A percentile compares a stretch with the other conserved stretches of the same genome.
Evolutionary conservation across 495 filamentous ascomycete species (phyloP).

Genomic region (Bacidia rubella): DNA sequence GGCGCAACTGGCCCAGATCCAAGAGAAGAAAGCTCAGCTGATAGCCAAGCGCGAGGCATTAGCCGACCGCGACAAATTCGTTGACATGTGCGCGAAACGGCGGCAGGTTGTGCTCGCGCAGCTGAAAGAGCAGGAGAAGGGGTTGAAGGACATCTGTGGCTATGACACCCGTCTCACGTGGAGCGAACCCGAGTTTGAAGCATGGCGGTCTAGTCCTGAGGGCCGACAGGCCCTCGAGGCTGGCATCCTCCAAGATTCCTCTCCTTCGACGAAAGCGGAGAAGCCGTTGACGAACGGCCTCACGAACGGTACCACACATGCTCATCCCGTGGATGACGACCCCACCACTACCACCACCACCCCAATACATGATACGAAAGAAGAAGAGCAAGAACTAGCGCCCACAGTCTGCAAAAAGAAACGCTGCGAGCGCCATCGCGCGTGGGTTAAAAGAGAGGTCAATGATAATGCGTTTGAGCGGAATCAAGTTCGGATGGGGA

Average conservation of each 20-base stretch:
- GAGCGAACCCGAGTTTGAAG: conserved; percentile 48
- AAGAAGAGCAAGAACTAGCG: conserved; percentile 24
- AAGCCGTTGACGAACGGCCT: conserved; percentile 3
- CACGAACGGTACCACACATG: not conserved
- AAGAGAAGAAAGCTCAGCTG: conserved; percentile 26
- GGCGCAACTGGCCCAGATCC: conserved; percentile 61
- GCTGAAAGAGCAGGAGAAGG: conserved; percentile 32
- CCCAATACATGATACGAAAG: conserved; percentile 21
- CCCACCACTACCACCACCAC: conserved; percentile 17
- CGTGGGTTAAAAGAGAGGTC: conserved; percentile 39
- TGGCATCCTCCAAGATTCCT: conserved; percentile 26
- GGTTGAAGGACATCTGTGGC: conserved; percentile 48
- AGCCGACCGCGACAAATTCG: conserved; percentile 29
- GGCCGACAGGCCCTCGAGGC: conserved; percentile 31
- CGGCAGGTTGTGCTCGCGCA: conserved; percentile 32
- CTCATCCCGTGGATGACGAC: not conserved
- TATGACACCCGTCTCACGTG: conserved; percentile 48
- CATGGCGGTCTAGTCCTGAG: conserved; percentile 32
- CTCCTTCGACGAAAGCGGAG: not conserved
- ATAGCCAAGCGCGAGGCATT: conserved; percentile 32
- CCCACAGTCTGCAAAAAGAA: conserved; percentile 40
- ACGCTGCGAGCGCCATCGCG: conserved; percentile 38
- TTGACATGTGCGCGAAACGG: conserved; percentile 31
- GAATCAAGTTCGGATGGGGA: conserved; percentile 27
- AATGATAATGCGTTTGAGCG: conserved; percentile 37